Evolutionary conservation across 306 rosid species (phyloP), one percentile per base, ranked within the genome.

Genomic region (Amphicarpaea edgeworthii): DNA sequence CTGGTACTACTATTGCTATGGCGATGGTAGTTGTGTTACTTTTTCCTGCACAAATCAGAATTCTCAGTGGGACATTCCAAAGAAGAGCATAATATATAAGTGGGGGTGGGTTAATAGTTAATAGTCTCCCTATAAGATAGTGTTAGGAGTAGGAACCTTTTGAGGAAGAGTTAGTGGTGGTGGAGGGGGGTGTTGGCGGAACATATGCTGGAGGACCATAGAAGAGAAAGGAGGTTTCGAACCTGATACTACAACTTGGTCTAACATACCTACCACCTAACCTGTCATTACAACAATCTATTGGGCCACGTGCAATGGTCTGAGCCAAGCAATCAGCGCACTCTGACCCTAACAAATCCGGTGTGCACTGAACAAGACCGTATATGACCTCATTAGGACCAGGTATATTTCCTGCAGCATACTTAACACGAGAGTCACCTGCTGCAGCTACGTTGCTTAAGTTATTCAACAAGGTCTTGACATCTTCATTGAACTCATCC

Each of bases 321-420:
- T 1, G 2, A 24, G 5, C 3, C 16, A 85, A 53, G 74, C 91
- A 84, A 12, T 5, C 0, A 12, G 5, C 24, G 70, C 88, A 87
- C 0, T 82, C 53, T 19, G 0, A 1, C 2, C n/a, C 10, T 2
- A 42, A 34, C 57, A 84, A 64, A 46, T 87, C 86, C 7, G 80
- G 88, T 0, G 85, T 76, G 72, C 90, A 84, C 59, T 87, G 90
- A 7, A 45, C 72, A 24, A 84, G 82, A 23, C 75, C 88, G 38
- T 61, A 87, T 12, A 84, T 34, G 0, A 14, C 20, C 42, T 58
- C 2, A 3, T 47, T 12, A 0, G 78, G 71, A 16, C 4, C 81
- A 3, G 5, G 0, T 15, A 6, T 70, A 3, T 0, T 70, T 0
- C 0, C 50, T 19, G 10, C 26, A 0, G 75, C 81, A 53, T 50